A percentile compares a stretch with the other conserved stretches of the same genome.
Evolutionary conservation across 2,329 filamentous ascomycete genomes (phyloP).

Genomic region (Fusarium longipes): DNA sequence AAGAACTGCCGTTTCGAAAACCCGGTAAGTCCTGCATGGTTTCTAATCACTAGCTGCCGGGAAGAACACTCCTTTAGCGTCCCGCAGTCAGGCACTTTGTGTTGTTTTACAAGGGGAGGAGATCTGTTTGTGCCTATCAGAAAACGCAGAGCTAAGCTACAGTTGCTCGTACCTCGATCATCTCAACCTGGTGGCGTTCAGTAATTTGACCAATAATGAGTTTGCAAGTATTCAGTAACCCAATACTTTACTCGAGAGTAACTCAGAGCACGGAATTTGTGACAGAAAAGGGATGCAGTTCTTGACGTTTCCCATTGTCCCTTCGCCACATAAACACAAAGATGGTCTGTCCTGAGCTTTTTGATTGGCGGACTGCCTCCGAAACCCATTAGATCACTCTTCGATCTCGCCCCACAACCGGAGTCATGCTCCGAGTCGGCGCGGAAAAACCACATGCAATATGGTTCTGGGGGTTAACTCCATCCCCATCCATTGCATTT

Average conservation of each 20-base stretch:
- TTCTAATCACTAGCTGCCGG: background rate
- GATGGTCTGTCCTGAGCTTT: background rate
- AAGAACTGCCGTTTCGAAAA: background rate
- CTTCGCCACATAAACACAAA: background rate
- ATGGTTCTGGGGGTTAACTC: background rate
- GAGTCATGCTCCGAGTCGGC: background rate
- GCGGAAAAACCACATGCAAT: constrained; percentile 7
- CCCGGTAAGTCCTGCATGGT: background rate
- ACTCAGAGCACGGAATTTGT: background rate
- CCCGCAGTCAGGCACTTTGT: too few relatives aligned
- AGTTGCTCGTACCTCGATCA: background rate
- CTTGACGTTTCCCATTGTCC: background rate
- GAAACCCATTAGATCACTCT: background rate
- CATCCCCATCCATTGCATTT: background rate
- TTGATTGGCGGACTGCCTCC: constrained; percentile 27
- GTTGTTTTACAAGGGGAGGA: background rate
- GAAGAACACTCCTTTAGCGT: background rate
- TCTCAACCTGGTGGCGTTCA: background rate
- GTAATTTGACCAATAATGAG: background rate
- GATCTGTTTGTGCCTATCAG: background rate
- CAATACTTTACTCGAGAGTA: background rate
- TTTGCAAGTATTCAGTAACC: background rate
- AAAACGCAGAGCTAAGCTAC: background rate
- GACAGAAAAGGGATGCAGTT: background rate
- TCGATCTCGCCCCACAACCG: background rate